phyloP scores from a whole-genome alignment of 2,329 filamentous ascomycete genomes.

The Sporothrix sp. region DNA sequence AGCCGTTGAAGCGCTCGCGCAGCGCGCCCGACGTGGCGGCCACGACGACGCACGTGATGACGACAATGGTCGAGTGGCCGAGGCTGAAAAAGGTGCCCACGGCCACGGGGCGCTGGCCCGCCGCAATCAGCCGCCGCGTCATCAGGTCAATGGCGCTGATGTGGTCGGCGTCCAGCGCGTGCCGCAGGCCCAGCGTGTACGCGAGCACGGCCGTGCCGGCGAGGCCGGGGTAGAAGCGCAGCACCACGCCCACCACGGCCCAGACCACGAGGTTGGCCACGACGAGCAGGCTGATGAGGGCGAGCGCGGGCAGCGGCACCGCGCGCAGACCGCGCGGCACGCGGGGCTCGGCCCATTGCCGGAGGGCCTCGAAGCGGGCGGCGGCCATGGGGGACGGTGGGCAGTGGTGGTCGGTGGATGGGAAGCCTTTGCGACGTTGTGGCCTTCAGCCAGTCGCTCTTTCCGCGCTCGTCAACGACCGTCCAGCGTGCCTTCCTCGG shows the following conservation, averaged over 20 bases:
- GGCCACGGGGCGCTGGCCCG: constrained; percentile 76
- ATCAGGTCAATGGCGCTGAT: constrained; percentile 81
- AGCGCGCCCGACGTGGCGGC: constrained; percentile 83
- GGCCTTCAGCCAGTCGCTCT: too few relatives aligned
- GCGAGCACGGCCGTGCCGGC: constrained; percentile 74
- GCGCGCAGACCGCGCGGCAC: constrained; percentile 23
- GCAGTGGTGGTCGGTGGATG: background rate
- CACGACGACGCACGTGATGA: constrained; percentile 83
- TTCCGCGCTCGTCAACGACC: too few relatives aligned
- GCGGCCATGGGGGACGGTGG: background rate
- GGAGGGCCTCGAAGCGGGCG: background rate
- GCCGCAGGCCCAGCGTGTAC: constrained; percentile 80
- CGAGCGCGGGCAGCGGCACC: constrained; percentile 28
- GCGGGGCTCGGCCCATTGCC: constrained; percentile 5
- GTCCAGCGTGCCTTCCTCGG: too few relatives aligned
- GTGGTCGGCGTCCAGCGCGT: constrained; percentile 97
- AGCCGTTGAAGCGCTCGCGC: constrained; percentile 68
- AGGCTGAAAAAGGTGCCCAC: constrained; percentile 93
- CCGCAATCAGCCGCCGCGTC: constrained; percentile 79
- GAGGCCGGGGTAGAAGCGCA: constrained; percentile 48
- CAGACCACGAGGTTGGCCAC: constrained; percentile 45
- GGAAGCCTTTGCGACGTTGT: background rate
- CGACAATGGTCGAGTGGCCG: constrained; percentile 86
- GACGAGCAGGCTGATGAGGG: constrained; percentile 42
- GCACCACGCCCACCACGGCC: constrained; percentile 42